These are phyloP conservation scores for Ceratocystis diversiconidia DNA, from an alignment of 2,329 filamentous ascomycete species.

Conservation along the genomic window DNA sequence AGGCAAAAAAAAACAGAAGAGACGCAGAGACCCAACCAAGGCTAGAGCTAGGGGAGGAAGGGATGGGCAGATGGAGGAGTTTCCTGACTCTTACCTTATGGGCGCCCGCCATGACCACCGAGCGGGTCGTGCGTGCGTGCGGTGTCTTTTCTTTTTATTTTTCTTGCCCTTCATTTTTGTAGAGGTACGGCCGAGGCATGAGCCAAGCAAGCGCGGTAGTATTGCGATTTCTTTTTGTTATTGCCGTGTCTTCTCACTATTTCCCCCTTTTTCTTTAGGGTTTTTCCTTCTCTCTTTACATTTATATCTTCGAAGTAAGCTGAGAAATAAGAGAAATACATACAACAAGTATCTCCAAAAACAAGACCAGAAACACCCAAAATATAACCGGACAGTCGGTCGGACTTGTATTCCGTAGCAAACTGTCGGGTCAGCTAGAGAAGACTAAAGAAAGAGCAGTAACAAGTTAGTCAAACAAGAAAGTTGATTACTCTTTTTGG, in stretches of 20 bases:
- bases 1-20: neutral
- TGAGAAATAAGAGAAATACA: neutral
- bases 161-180: neutral
- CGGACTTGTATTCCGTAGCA: neutral
- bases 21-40: neutral
- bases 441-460: too few relatives aligned
- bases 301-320: neutral
- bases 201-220: neutral
- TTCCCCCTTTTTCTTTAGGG: neutral
- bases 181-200: neutral
- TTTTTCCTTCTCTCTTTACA: neutral
- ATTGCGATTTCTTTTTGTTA: neutral
- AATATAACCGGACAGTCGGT: neutral
- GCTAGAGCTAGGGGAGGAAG: neutral
- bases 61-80: neutral
- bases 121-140: neutral
- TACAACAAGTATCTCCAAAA: neutral
- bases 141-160: neutral
- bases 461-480: neutral
- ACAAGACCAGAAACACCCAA: neutral
- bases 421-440: neutral
- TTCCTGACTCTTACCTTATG: slow-evolving; percentile 1
- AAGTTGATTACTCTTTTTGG: neutral
- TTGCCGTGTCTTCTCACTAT: neutral
- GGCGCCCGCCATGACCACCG: neutral